Conservation (phyloP, 192 early-diverging fungal genomes). For the Entophlyctis helioformis region DNA sequence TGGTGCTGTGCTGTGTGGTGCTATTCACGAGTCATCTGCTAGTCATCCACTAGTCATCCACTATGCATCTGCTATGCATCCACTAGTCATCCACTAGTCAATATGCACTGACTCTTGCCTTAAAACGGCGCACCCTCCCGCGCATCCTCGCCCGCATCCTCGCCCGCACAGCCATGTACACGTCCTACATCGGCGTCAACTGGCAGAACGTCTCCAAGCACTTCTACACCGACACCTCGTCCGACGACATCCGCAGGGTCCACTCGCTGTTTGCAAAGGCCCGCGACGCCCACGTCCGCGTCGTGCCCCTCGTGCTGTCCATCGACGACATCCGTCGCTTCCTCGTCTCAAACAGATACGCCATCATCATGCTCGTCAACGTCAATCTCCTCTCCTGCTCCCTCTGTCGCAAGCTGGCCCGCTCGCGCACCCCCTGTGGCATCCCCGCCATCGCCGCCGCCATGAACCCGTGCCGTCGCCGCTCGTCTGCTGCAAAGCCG, state of each 20-base stretch:
- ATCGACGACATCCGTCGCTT: constrained; percentile 80
- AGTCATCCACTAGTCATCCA: no score
- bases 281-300: constrained; percentile 50
- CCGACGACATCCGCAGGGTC: constrained; percentile 61
- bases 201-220: constrained; percentile 50
- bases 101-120: no score
- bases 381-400: constrained; percentile 11
- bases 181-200: constrained; percentile 72
- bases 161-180: constrained; percentile 58
- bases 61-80: no score
- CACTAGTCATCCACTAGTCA: no score
- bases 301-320: constrained; percentile 62
- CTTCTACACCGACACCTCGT: constrained; percentile 60
- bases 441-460: no score
- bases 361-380: constrained; percentile 71
- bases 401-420: no score
- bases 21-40: no score
- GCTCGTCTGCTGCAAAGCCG: no score
- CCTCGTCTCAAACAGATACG: constrained; percentile 60
- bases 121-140: no score
- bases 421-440: no score
- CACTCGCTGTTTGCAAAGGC: constrained; percentile 67
- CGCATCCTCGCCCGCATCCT: no score
- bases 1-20: not conserved
- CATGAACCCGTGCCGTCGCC: no score